These are phyloP conservation scores for Fusarium sulawesiense DNA, from an alignment of 2,329 filamentous ascomycete genomes.

Conservation along the genomic window DNA sequence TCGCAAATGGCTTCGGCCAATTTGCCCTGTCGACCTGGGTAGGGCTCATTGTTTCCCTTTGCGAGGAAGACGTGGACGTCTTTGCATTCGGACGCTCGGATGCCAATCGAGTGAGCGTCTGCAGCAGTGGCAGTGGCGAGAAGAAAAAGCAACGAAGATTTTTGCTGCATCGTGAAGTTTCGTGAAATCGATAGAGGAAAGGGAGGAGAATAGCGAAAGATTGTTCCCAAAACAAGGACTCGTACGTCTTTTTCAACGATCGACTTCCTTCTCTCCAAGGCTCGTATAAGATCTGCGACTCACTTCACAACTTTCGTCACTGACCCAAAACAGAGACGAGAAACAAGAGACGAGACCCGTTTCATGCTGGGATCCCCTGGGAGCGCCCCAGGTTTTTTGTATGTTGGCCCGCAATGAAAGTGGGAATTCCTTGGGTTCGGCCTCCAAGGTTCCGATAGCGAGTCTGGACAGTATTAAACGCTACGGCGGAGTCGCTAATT, in stretches of 20 bases:
- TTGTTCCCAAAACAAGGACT: not conserved
- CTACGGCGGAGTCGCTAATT: not conserved
- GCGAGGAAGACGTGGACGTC: constrained; percentile 23
- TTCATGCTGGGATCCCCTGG: constrained; percentile 6
- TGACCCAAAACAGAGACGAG: constrained; percentile 10
- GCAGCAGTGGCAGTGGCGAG: not conserved
- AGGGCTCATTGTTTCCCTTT: constrained; percentile 21
- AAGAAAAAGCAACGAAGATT: not conserved
- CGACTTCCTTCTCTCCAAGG: not conserved
- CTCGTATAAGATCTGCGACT: not conserved
- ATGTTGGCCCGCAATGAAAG: not conserved
- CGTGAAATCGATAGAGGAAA: not conserved
- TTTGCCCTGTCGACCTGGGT: constrained; percentile 21
- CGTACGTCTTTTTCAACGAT: not conserved
- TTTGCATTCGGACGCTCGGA: constrained; percentile 11
- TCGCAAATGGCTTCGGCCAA: constrained; percentile 7
- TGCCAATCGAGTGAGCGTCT: not conserved
- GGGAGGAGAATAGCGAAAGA: not conserved
- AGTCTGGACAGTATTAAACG: not conserved
- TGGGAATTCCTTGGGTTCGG: not conserved
- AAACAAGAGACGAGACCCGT: constrained; percentile 3
- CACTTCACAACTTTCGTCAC: constrained; percentile 1
- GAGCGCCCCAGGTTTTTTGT: constrained; percentile 8
- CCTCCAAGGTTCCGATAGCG: not conserved
- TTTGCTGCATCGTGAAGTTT: constrained; percentile 5